These are phyloP conservation scores for Russula brevipes DNA, from an alignment of 768 basidiomycete species.

Conservation along the genomic window DNA sequence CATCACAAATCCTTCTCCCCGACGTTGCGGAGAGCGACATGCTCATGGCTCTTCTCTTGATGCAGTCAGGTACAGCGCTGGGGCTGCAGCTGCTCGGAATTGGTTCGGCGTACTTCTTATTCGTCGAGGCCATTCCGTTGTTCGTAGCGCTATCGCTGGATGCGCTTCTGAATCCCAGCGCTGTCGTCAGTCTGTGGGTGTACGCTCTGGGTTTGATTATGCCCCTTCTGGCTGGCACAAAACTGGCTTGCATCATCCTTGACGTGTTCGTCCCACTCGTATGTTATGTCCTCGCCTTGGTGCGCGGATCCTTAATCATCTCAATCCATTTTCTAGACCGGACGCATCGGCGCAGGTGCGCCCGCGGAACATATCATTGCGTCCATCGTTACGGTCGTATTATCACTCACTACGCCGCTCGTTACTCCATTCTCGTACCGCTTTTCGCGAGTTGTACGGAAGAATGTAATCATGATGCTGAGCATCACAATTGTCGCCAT, in stretches of 20 bases:
- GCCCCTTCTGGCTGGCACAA: constrained; percentile 52
- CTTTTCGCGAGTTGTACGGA: constrained; percentile 44
- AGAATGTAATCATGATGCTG: constrained; percentile 40
- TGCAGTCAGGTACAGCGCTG: constrained; percentile 52
- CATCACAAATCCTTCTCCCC: constrained; percentile 55
- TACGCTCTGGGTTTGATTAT: constrained; percentile 58
- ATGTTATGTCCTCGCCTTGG: constrained; percentile 36
- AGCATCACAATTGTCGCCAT: constrained; percentile 43
- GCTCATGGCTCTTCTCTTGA: constrained; percentile 56
- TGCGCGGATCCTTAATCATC: background rate
- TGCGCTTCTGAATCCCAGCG: constrained; percentile 34
- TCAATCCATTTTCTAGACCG: constrained; percentile 48
- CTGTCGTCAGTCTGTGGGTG: constrained; percentile 48
- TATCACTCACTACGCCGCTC: constrained; percentile 55
- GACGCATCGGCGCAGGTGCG: constrained; percentile 73
- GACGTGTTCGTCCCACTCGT: constrained; percentile 92
- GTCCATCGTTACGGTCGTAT: constrained; percentile 56
- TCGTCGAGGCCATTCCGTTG: constrained; percentile 54
- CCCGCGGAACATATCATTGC: constrained; percentile 90
- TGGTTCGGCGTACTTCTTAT: constrained; percentile 74
- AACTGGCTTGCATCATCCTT: constrained; percentile 55
- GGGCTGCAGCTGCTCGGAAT: constrained; percentile 59
- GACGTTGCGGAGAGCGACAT: constrained; percentile 54
- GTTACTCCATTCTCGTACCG: constrained; percentile 69
- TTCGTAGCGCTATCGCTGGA: constrained; percentile 56